Evolutionary conservation across 164 flowering plant genomes (phyloP).

Genomic region (Magnolia sinica): DNA sequence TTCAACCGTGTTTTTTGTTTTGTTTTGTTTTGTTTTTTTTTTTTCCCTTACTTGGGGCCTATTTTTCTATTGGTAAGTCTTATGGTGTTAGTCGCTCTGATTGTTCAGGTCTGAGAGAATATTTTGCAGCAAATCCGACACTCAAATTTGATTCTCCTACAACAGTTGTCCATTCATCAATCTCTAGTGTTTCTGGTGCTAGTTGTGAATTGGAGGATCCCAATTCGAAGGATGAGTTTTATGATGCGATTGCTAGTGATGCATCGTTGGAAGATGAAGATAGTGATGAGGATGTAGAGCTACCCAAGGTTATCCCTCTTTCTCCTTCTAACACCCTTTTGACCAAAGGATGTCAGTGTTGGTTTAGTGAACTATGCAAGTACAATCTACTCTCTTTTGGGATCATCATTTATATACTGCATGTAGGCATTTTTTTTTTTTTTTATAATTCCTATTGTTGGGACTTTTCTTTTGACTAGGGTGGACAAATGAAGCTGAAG

Average conservation of each 20-base stretch:
- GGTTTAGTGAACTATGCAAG: neutral
- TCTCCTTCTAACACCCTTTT: neutral
- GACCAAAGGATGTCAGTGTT: neutral
- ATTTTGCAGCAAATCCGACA: constrained; percentile 75
- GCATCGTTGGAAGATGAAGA: constrained; percentile 69
- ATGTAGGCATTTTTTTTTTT: neutral
- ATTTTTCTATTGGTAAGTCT: too few species aligned
- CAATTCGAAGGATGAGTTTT: constrained; percentile 61
- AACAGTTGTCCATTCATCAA: constrained; percentile 42
- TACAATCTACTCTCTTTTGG: neutral
- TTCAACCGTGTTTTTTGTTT: too few species aligned
- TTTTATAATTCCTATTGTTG: neutral
- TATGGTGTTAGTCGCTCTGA: neutral
- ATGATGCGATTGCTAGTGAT: constrained; percentile 77
- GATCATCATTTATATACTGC: neutral
- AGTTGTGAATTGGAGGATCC: constrained; percentile 50
- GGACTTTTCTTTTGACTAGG: constrained; percentile 28
- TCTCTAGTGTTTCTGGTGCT: constrained; percentile 36
- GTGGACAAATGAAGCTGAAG: constrained; percentile 61
- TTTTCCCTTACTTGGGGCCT: neutral
- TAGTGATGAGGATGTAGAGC: constrained; percentile 38
- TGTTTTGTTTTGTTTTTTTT: too few species aligned
- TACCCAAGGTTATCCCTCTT: constrained; percentile 4
- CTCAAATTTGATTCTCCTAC: constrained; percentile 38
- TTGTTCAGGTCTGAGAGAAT: constrained; percentile 75